Base-by-base conservation (phyloP, 176 grass and related monocot genomes). In the Chrysopogon serrulatus region DNA sequence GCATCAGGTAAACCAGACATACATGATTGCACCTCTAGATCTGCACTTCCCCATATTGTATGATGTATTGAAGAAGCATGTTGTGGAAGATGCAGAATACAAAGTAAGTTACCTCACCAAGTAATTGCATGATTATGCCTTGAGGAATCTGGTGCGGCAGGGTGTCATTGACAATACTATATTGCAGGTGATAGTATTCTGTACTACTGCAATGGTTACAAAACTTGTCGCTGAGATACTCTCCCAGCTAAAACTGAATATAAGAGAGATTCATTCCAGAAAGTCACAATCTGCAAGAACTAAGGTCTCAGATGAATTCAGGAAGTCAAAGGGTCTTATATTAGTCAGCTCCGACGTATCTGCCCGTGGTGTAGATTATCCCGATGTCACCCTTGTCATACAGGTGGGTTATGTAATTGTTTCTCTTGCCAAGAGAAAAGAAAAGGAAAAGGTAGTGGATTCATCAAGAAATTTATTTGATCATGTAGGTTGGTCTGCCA, bases 291-390 rank as follows among this genome's bases (percentile, higher is more conserved):
- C 69, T 69, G 86, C 81, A n/a, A 92, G 92, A 87, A 98, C 91
- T 64, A 93, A 86, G 88, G 88, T 98, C 79, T 98, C 95, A 61
- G 86, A 98, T 67, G 92, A 98, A 79, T 98, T 98, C 66, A 92
- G 88, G 82, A 76, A 79, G 65, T 94, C 92, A 65, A 97, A 91
- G 70, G 82, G 95, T 65, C 81, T 98, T 81, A 91, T 98, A 84
- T 88, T 98, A 81, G 92, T 94, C 63, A 94, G 95, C 80, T 98
- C 96, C 75, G 93, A 98, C 92, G 95, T 98, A 65, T 98, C 95
- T 70, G 95, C 92, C 71, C 82, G 95, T 83, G 96, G 92, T 18
- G 88, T 98, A 77, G 95, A 98, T 85, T 98, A 98, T 76, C 95
- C 90, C 37, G 92, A 98, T 90, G 92, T 93, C 76, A 91, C 90